Conservation (phyloP, 257 asterid species). For the Rhazya stricta region DNA sequence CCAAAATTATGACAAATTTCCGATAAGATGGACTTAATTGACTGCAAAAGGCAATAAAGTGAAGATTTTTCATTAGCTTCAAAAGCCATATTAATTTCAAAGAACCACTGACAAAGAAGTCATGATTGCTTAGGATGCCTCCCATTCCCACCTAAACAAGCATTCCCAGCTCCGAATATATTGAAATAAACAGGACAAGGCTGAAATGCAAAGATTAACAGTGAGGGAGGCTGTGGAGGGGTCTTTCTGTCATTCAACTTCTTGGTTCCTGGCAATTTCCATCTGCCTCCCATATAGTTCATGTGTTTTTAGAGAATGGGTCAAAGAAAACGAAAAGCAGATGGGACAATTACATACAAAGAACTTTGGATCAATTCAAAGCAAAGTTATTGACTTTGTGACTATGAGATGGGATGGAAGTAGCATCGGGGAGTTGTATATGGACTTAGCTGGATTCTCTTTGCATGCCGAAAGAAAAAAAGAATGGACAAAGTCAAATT, state of each 20-base stretch:
- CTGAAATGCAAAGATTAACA: too few species aligned
- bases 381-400: constrained; percentile 1
- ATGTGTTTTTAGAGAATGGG: not conserved
- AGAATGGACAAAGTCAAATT: not conserved
- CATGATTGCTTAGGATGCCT: too few species aligned
- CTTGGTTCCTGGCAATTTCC: not conserved
- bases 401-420: not conserved
- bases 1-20: not conserved
- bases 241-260: too few species aligned
- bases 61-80: not conserved
- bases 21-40: not conserved
- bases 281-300: not conserved
- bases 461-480: not conserved
- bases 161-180: too few species aligned
- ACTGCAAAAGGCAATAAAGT: not conserved
- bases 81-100: too few species aligned
- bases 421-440: not conserved
- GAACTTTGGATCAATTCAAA: not conserved
- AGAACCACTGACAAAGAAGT: too few species aligned
- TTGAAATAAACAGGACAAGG: too few species aligned
- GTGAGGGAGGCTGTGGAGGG: too few species aligned
- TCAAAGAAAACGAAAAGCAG: not conserved
- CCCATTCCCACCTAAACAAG: too few species aligned
- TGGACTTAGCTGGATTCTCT: not conserved
- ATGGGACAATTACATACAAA: not conserved